Base-by-base conservation (phyloP, 768 basidiomycete species). In the Trametes sanguinea region DNA sequence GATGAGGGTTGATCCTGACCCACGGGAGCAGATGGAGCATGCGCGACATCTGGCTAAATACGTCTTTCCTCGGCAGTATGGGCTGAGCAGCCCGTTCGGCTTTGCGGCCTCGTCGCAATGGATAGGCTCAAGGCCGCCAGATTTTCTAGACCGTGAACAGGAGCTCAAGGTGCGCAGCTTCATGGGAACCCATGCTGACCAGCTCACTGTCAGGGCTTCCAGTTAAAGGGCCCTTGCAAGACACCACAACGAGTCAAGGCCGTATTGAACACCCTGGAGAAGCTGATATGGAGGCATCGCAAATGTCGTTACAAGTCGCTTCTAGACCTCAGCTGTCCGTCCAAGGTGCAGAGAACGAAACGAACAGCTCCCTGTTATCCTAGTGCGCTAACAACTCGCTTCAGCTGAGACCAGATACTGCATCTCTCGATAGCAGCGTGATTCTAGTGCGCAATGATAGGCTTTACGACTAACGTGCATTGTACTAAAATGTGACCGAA, bases 41-140 rank as follows among this genome's bases (percentile, higher is more conserved):
- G 81, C 83, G 0, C 81, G 89, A 43, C 86, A 86, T 64, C 74
- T 94, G 1, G 80, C 89, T 37, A 95, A 94, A 75, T 89, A 94
- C 68, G 77, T 98, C 2, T 96, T 98, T 68, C 87, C 94, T 8
- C 80, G 87, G 43, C 90, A 94, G 67, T 93, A 87, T 68, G 82
- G 83, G 0, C 70, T 97, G 1, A 69, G 78, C 4, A 89, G 77
- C 65, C 80, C 87, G 2, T 95, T 94, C 62, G 52, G 62, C 4
- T 32, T 33, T 6, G 32, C 48, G 9, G 42, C 54, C 11, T 1
- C 57, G 68, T 47, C 62, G 62, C 50, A 68, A 58, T 46, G 43
- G 29, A 35, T 32, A n/a, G 6, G 37, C 14, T 22, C 30, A 3
- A 33, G 53, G 13, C 27, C 64, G 63, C 78, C 79, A 3, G 80